phyloP scores from a whole-genome alignment of 1,284 basidiomycete species.

The Marasmius sp. region DNA sequence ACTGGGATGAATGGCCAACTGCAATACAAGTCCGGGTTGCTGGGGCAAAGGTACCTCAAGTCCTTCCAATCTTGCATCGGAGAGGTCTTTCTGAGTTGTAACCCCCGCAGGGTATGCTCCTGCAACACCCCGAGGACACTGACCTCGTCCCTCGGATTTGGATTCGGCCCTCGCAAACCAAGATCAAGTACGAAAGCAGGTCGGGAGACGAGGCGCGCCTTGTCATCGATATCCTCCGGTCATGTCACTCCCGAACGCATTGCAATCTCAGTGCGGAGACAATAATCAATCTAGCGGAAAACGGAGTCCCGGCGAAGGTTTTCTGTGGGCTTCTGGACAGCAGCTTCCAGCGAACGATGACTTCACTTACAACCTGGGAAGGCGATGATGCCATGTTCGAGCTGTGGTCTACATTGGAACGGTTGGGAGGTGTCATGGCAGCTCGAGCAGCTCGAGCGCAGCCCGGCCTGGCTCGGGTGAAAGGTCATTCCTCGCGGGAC shows the following conservation, averaged over 20 bases:
- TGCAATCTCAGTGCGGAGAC: constrained; percentile 45
- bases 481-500: constrained; percentile 37
- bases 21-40: constrained; percentile 49
- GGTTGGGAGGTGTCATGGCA: constrained; percentile 42
- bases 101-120: constrained; percentile 39
- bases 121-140: constrained; percentile 34
- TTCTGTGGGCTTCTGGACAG: constrained; percentile 39
- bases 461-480: constrained; percentile 41
- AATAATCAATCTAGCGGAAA: constrained; percentile 52
- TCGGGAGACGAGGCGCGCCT: constrained; percentile 36
- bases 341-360: constrained; percentile 35
- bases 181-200: constrained; percentile 39
- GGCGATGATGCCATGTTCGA: constrained; percentile 38
- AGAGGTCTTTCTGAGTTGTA: not conserved
- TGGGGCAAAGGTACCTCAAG: constrained; percentile 42
- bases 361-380: constrained; percentile 46
- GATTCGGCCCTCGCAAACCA: constrained; percentile 48
- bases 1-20: constrained; percentile 40
- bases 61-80: not conserved
- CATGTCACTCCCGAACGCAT: constrained; percentile 40
- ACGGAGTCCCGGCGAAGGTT: constrained; percentile 39
- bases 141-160: constrained; percentile 33
- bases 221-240: constrained; percentile 48
- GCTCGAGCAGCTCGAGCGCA: constrained; percentile 43
- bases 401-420: constrained; percentile 40